phyloP scores from a whole-genome alignment of 352 stramenopile species.

The Halophytophthora batemanensis region DNA sequence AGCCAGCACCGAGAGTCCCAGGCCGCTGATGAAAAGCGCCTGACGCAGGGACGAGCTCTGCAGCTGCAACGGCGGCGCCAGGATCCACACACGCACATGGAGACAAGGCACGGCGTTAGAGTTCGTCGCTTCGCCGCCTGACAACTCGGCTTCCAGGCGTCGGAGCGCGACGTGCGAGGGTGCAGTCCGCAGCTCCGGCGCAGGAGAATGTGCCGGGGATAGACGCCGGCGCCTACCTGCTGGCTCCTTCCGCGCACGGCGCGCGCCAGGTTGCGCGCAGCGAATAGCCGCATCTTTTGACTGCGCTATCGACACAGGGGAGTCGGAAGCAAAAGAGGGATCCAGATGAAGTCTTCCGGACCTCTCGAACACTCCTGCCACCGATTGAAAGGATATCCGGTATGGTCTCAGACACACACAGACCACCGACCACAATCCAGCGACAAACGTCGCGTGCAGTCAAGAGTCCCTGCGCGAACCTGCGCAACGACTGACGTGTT shows the following conservation, averaged over 20 bases:
- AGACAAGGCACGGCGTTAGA: conserved; percentile 7
- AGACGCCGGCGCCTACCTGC: conserved; percentile 19
- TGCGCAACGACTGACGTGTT: conserved; percentile 14
- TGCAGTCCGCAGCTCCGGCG: background rate
- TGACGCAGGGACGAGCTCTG: conserved; percentile 34
- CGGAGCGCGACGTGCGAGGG: background rate
- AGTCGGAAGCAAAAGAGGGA: background rate
- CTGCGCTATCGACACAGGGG: background rate
- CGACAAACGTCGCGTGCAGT: too few species aligned
- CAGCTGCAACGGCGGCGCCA: conserved; percentile 11
- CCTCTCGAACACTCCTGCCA: conserved; percentile 5
- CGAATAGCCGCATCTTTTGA: conserved; percentile 29
- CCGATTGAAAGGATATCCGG: conserved; percentile 7
- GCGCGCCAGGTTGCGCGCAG: conserved; percentile 25
- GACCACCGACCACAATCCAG: too few species aligned
- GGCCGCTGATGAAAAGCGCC: conserved; percentile 41
- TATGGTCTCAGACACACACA: background rate
- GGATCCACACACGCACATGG: background rate
- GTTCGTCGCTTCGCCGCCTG: too few species aligned
- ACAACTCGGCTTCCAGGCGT: conserved; percentile 4
- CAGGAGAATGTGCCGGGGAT: background rate
- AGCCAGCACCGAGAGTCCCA: conserved; percentile 48
- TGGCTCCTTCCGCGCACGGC: conserved; percentile 22
- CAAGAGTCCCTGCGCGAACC: too few species aligned
- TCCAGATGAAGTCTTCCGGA: too few species aligned